Base-by-base conservation (phyloP, 1,139 yeast genomes). In the Yamadazyma atmosphaerica region DNA sequence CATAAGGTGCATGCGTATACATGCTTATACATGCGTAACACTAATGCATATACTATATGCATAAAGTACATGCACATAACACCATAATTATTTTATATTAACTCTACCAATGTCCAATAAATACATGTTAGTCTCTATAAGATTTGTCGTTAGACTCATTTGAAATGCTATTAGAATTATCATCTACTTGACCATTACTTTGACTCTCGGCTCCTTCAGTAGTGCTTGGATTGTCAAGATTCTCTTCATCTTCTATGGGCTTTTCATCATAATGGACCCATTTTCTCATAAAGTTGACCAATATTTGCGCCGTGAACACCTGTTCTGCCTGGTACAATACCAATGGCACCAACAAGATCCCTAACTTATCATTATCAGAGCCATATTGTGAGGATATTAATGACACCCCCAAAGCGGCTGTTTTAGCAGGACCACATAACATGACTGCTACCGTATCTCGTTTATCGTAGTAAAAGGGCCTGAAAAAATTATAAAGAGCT, bases 391-490 rank as follows among this genome's bases (percentile, higher is more conserved):
- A 78, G 1, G 88, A 70, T 8, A 86, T 71, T 40, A 88, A 68
- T 1, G 95, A 85, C 1, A 88, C 95, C 33, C 96, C 96, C 37
- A 88, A 68, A 0, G 96, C 96, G 0, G 95, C 96, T 0, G 96
- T 87, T 57, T 88, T 88, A 3, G 96, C 95, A 1, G 95, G 94
- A 5, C 95, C 96, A 60, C 96, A 87, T 41, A 87, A 74, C 83
- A 88, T 75, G 34, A 88, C 73, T 4, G 92, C 76, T 23, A 86
- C 86, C 0, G 96, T 79, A 54, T 88, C 96, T 39, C 66, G 62
- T 49, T 83, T 76, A 48, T 72, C 69, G 60, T 85, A 85, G 58
- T 83, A 84, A 51, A 86, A 86, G 1, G 92, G 90, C 36, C 68
- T 68, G 46, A 84, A 71, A 1, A 62, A 49, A 38, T 53, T 63